phyloP scores from a whole-genome alignment of 257 asterid genomes.

The Solanum chaucha region DNA sequence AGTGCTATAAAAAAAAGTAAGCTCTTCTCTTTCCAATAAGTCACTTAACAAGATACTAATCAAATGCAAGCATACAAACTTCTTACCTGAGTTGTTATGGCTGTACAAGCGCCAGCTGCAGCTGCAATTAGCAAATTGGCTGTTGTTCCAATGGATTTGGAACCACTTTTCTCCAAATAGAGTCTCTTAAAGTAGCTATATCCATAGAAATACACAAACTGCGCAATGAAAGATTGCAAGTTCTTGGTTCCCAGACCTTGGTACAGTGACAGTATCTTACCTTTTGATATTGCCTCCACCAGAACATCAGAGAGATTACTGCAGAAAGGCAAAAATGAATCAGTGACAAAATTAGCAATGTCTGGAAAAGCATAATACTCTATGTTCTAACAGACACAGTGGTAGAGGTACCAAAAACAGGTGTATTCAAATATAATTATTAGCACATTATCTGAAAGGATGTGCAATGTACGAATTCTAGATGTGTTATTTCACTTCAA shows the following conservation, averaged over 20 bases:
- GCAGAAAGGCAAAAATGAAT: conserved; percentile 1
- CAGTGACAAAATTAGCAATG: neutral
- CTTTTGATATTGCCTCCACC: conserved; percentile 30
- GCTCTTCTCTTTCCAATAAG: neutral
- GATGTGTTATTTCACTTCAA: neutral
- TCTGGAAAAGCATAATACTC: neutral
- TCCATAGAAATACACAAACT: conserved; percentile 37
- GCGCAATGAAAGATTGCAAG: conserved; percentile 31
- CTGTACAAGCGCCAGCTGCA: conserved; percentile 42
- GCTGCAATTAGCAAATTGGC: conserved; percentile 38
- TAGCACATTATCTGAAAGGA: neutral
- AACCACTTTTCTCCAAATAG: conserved; percentile 28
- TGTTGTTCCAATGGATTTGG: conserved; percentile 33
- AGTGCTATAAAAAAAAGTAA: neutral
- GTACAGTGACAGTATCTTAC: conserved; percentile 23
- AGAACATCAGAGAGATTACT: conserved; percentile 34
- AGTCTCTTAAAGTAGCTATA: conserved; percentile 36
- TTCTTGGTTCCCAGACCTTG: conserved; percentile 45
- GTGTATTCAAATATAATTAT: neutral
- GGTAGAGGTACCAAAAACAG: neutral
- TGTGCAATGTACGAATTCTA: neutral
- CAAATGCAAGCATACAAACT: neutral
- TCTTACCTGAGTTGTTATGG: conserved; percentile 29
- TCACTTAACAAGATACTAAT: neutral
- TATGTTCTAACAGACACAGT: neutral